Percentiles rank a stretch among this genome's conserved stretches.
These are phyloP conservation scores for Pezicula neosporulosa DNA, from an alignment of 2,329 filamentous ascomycete species.

Conservation along the genomic window DNA sequence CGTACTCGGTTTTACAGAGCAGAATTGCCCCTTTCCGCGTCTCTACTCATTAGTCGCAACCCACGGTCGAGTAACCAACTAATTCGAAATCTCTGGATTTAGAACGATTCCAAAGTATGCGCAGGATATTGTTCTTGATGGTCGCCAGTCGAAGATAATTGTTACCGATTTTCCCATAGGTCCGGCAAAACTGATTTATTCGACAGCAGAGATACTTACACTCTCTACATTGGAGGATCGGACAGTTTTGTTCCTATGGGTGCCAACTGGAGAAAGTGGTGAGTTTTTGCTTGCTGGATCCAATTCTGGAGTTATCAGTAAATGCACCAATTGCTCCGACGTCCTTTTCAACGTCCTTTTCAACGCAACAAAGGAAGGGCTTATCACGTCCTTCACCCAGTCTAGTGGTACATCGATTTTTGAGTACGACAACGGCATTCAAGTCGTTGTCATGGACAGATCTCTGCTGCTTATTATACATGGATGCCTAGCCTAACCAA, in stretches of 20 bases:
- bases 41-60: too few relatives aligned
- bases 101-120: slow-evolving; percentile 47
- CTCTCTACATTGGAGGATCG: slow-evolving; percentile 44
- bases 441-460: slow-evolving; percentile 50
- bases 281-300: slow-evolving; percentile 52
- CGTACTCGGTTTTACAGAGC: too few relatives aligned
- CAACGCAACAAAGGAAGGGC: slow-evolving; percentile 32
- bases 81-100: too few relatives aligned
- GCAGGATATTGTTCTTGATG: slow-evolving; percentile 48
- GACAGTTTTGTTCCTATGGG: slow-evolving; percentile 48
- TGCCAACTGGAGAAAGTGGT: slow-evolving; percentile 49
- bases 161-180: slow-evolving; percentile 57
- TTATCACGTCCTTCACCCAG: slow-evolving; percentile 47
- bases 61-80: too few relatives aligned
- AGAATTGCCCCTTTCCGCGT: too few relatives aligned
- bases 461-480: slow-evolving; percentile 50
- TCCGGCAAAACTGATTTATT: slow-evolving; percentile 46
- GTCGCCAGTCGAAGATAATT: slow-evolving; percentile 59
- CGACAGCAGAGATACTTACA: slow-evolving; percentile 51
- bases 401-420: slow-evolving; percentile 43
- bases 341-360: slow-evolving; percentile 41
- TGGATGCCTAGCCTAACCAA: slow-evolving; percentile 49
- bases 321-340: slow-evolving; percentile 36
- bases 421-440: slow-evolving; percentile 41
- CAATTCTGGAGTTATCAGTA: slow-evolving; percentile 45